Base-by-base conservation (phyloP, 2,329 filamentous ascomycete genomes). In the Leptodontidium sp. region DNA sequence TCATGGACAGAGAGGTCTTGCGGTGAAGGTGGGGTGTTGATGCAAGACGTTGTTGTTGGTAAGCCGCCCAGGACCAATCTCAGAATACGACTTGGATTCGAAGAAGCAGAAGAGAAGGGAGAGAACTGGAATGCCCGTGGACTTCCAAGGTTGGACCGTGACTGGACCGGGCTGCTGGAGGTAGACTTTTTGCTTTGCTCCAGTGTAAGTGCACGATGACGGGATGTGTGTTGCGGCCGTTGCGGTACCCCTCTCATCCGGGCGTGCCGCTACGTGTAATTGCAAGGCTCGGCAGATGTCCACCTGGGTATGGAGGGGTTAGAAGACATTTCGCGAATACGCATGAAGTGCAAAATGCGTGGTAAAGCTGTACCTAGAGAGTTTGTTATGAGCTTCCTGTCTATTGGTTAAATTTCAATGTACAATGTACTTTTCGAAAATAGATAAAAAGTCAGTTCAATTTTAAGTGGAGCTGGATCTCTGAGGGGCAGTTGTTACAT, bases 11-110 rank as follows among this genome's bases (percentile, higher is more conserved):
- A 24, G 40, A 32, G 8, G 17, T 45, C 14, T 29, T 47, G 26
- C 15, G 40, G 38, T 32, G 32, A 17, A 14, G 45, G 45, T 24
- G 61, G 61, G 61, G 61, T 50, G 61, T 40, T 26, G 61, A 50
- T 40, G 61, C 26, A 50, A 21, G 61, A 21, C 29, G 29, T 32
- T 63, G 17, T 52, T 11, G 17, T 52, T 11, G 47, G 59, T 62
- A 49, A 62, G 59, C 59, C 15, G 43, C 5, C 26, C 15, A 50
- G 2, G 15, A 38, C 29, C 45, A 50, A 62, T 29, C 59, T 35
- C 26, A 62, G 38, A 47, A 61, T 29, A 45, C 29, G 29, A 32
- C 29, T 32, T 32, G 7, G 38, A 61, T 45, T 38, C 29, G 52
- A 55, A 55, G 26, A 35, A 55, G 29, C 14, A 55, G 15, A 35